Base-by-base conservation (phyloP, 73 alveolate species). In the Paramecium biaurelia region DNA sequence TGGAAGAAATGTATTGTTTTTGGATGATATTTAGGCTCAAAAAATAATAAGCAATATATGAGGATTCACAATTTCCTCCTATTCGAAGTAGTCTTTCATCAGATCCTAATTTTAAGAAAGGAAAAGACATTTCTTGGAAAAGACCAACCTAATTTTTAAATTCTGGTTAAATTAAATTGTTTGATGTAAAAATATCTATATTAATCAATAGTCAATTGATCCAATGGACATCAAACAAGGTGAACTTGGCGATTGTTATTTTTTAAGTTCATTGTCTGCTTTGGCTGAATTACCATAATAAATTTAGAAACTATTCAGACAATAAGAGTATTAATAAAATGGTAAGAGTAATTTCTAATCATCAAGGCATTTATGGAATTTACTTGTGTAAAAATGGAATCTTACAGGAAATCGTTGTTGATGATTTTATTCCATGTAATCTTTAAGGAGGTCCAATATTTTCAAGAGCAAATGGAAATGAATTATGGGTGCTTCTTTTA, bases 361-460 rank as follows among this genome's bases (percentile, higher is more conserved):
- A 5, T 53, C 3, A 53, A 72, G 98, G 98, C 2, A 42, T 63
- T 53, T 93, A 93, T 63, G 85, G 92, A 23, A 37, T 96, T 20
- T 92, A 82, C 90, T 9, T 96, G 34, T 96, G 98, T 86, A 85
- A 94, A 5, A 94, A 98, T 94, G 99, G 99, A 11, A 97, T 96
- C 49, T 93, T 98, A 97, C 85, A 93, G 85, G 93, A 93, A 76
- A 98, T 98, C 4, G 92, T 95, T n/a, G 92, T 98, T 11, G 99
- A 98, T 92, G 99, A 97, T 82, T 92, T 92, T 92, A 79, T 97
- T 85, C 98, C 98, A 42, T 95, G 98, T 92, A 92, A 89, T 70
- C 70, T 72, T 57, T 95, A 95, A 67, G 97, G 98, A 68, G 99
- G 97, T 11, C 99, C 99, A 1, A 94, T 96, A 76, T 94, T 96